Evolutionary conservation across 1,284 basidiomycete genomes (phyloP), one percentile per base, ranked within the genome.

Genomic region (Limonomyces culmigenus): DNA sequence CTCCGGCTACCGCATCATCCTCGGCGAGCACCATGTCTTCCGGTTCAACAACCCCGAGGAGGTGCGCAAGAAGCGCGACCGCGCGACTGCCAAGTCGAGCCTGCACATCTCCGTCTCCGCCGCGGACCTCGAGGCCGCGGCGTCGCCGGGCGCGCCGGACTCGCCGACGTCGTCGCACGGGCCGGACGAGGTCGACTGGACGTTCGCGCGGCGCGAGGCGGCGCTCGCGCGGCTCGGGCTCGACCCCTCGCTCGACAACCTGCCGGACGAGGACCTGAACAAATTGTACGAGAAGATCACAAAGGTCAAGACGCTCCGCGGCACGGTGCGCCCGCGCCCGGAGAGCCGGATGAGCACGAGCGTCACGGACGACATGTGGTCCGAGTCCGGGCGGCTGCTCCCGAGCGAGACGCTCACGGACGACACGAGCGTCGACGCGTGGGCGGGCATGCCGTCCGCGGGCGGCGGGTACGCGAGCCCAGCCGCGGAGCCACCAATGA

Each of bases 11-110:
- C 83, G 93, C 31, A 89, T 98, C 47, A 97, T 98, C 52, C 67
- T 98, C 35, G 92, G 93, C 37, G 92, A 97, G 47, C 81, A 92
- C 43, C 95, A 98, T 58, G 91, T 97, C 38, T 98, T 98, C 58
- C 75, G 93, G 13, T 97, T 96, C 62, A 97, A 95, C 51, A 85
- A 92, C 49, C 91, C 91, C 0, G 88, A 89, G 51, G 85, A 92
- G 49, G 92, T 93, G 36, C 76, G 91, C 42, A 91, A 87, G 46
- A 79, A 79, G 46, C 72, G 89, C 35, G 75, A 89, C 52, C 76
- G 84, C 31, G 72, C 74, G 2, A 74, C 73, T 3, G 63, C 67
- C 36, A 75, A 67, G 52, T 80, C 77, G 11, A 74, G 65, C 50
- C 53, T 85, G 50, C 71, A 74, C 37, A 54, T 73, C 37, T 75